Conservation (phyloP, 352 stramenopile genomes). For the Globisporangium heterothallicum region DNA sequence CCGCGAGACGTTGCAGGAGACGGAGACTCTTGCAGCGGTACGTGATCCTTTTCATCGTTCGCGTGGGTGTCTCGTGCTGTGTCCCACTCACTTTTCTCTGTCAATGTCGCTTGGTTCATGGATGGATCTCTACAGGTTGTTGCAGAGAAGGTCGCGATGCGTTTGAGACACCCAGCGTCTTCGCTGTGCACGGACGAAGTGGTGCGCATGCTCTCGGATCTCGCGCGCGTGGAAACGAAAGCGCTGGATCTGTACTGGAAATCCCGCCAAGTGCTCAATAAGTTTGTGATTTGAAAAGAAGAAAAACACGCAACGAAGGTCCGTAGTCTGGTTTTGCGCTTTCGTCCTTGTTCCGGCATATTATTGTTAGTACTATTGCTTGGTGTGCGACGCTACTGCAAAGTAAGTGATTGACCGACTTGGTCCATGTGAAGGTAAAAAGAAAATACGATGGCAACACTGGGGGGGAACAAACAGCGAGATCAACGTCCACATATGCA, state of each 20-base stretch:
- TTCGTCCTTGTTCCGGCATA: too few relatives aligned
- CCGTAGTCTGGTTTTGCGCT: background rate
- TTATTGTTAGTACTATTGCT: too few relatives aligned
- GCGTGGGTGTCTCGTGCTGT: background rate
- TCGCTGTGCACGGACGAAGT: conserved; percentile 44
- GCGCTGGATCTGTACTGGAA: conserved; percentile 56
- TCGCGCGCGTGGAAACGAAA: conserved; percentile 35
- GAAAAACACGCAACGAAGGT: background rate
- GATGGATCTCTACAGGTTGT: conserved; percentile 27
- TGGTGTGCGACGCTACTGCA: too few relatives aligned
- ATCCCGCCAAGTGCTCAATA: conserved; percentile 33
- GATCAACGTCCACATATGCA: too few relatives aligned
- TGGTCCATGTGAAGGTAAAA: too few relatives aligned
- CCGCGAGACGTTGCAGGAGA: conserved; percentile 1
- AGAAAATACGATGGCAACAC: background rate
- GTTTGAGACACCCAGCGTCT: conserved; percentile 23
- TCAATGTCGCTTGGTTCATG: too few relatives aligned
- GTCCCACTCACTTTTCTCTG: too few relatives aligned
- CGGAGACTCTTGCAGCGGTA: conserved; percentile 8
- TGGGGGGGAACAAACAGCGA: too few relatives aligned
- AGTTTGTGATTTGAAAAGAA: conserved; percentile 26
- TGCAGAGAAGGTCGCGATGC: conserved; percentile 21
- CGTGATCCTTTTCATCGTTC: background rate
- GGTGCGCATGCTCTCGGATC: conserved; percentile 29
- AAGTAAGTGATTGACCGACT: too few relatives aligned